Percentiles rank a stretch among this genome's conserved stretches.
Evolutionary conservation across 768 basidiomycete genomes (phyloP).

Genomic region (Boletus reticulatus): DNA sequence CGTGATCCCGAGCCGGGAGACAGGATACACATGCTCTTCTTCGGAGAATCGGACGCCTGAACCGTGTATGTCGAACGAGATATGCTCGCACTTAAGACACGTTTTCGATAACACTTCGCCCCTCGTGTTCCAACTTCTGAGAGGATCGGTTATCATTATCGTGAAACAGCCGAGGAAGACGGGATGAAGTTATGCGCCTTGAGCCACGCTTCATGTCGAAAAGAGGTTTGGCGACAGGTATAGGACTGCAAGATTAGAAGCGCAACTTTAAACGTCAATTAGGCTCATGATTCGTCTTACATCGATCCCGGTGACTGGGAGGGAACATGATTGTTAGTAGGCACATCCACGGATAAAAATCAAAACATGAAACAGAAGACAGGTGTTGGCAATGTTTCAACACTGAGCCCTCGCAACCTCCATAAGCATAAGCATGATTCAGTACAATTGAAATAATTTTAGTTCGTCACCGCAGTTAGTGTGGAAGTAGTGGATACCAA

Average conservation of each 20-base stretch:
- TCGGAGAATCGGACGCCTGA: constrained; percentile 7
- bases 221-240: background rate
- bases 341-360: background rate
- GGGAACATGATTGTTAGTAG: background rate
- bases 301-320: background rate
- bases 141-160: background rate
- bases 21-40: background rate
- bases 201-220: background rate
- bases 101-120: background rate
- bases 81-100: background rate
- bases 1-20: background rate
- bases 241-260: background rate
- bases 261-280: background rate
- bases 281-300: background rate
- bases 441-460: background rate
- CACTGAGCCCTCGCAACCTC: background rate
- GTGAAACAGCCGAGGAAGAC: constrained; percentile 3
- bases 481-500: background rate
- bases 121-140: background rate
- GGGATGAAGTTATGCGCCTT: background rate
- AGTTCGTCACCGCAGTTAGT: background rate
- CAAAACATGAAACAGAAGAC: background rate
- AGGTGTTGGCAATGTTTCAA: too few species aligned
- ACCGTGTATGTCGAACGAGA: background rate
- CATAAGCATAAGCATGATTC: too few species aligned